Evolutionary conservation across 2,329 filamentous ascomycete species (phyloP).

Genomic region (Ceratocystis variospora): DNA sequence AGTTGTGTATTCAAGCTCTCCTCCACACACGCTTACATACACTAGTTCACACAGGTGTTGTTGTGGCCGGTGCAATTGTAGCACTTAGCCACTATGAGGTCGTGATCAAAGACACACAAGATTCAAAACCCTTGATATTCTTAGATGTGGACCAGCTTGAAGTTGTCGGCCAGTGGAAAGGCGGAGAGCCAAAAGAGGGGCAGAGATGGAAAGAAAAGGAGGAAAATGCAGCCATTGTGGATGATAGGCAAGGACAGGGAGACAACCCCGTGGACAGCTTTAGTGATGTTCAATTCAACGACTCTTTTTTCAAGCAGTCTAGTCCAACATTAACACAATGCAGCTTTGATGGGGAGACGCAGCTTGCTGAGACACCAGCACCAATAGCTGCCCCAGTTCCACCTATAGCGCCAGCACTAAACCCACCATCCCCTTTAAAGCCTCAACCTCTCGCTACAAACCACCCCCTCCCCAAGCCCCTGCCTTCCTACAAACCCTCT

Average conservation of each 20-base stretch:
- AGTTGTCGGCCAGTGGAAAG: slow-evolving; percentile 1
- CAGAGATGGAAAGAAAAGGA: too few species aligned
- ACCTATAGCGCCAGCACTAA: background rate
- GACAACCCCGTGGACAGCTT: slow-evolving; percentile 3
- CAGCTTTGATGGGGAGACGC: background rate
- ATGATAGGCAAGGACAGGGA: background rate
- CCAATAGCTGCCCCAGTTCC: background rate
- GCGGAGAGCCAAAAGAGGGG: background rate
- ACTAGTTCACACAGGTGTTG: slow-evolving; percentile 33
- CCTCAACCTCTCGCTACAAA: slow-evolving; percentile 26
- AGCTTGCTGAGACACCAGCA: background rate
- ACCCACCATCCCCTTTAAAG: background rate
- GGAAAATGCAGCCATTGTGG: background rate
- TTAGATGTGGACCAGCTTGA: slow-evolving; percentile 9
- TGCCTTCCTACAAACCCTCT: slow-evolving; percentile 11
- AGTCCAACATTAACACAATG: background rate
- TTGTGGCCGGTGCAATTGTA: slow-evolving; percentile 37
- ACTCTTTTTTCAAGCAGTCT: slow-evolving; percentile 14
- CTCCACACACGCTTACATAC: slow-evolving; percentile 34
- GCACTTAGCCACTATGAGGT: slow-evolving; percentile 31
- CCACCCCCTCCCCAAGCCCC: slow-evolving; percentile 7
- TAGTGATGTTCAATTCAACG: slow-evolving; percentile 15
- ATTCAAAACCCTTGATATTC: background rate
- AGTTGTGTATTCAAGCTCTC: slow-evolving; percentile 41
- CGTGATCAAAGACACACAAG: background rate